Evolutionary conservation across 331 rosid genomes (phyloP), one percentile per base, ranked within the genome.

Genomic region (Telfairia occidentalis): DNA sequence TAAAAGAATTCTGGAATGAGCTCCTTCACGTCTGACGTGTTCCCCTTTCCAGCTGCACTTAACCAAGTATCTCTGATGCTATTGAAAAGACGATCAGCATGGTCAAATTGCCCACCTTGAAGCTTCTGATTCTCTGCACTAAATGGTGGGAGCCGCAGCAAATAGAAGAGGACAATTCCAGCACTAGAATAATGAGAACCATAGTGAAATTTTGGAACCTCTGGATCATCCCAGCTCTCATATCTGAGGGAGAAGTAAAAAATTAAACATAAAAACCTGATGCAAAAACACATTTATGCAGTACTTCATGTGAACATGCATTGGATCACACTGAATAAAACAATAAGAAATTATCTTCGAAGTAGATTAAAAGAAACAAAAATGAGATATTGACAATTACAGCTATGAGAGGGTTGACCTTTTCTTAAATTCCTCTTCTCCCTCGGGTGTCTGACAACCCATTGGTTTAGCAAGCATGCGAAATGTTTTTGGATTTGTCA

Each of bases 171-270:
- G 73, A 96, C 99, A 76, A 92, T 96, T 82, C 99, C 99, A 85
- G 99, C 99, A 90, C 99, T 96, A 76, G 99, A 96, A 84, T 96
- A 96, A 86, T 96, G 99, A 64, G 99, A 96, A 74, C 99, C 99
- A 67, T 96, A 96, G 79, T 96, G 97, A 83, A 96, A 96, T 80
- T 96, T 96, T 15, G 99, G 99, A 61, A 96, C 91, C 89, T 96
- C 99, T 0, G 99, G 99, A 80, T 96, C 99, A 78, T 96, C 99
- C 99, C 99, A 96, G 86, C 97, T 96, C 81, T 92, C 97, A 4
- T 90, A 90, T 81, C 99, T 96, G 80, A 76, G 59, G 46, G 43
- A 34, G 71, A 76, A 58, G 55, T 60, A 40, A 73, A 42, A 11
- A 64, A n/a, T 26, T 49, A 58, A 18, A 82, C 63, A 74, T 53